Conservation (phyloP, 495 filamentous ascomycete species). For the Sabuloglossum arenarium region DNA sequence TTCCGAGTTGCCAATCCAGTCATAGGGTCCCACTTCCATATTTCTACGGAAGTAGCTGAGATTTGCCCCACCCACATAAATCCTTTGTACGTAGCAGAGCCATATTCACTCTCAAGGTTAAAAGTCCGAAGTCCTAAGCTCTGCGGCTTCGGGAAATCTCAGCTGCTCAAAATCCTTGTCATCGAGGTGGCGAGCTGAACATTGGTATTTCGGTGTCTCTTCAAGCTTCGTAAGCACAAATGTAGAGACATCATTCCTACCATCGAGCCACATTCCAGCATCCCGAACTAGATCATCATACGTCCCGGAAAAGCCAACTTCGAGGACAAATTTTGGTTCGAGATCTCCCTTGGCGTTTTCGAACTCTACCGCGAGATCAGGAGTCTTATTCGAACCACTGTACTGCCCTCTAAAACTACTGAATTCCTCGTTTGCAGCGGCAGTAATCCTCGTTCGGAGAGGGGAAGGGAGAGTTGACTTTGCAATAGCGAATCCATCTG, state of each 20-base stretch:
- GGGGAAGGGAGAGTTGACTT: too few relatives aligned
- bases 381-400: too few relatives aligned
- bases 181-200: background rate
- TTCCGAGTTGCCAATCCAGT: background rate
- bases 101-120: background rate
- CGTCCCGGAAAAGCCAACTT: too few relatives aligned
- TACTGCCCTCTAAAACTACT: too few relatives aligned
- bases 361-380: too few relatives aligned
- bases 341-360: too few relatives aligned
- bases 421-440: too few relatives aligned
- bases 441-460: too few relatives aligned
- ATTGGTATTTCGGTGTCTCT: slow-evolving; percentile 1
- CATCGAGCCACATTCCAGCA: slow-evolving; percentile 1
- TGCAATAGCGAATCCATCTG: background rate
- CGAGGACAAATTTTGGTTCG: too few relatives aligned
- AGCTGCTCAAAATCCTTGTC: slow-evolving; percentile 1
- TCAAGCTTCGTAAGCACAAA: background rate
- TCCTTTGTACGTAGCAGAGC: background rate
- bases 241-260: background rate
- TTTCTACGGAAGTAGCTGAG: background rate
- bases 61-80: background rate
- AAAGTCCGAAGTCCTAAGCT: slow-evolving; percentile 1
- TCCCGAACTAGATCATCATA: too few relatives aligned
- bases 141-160: background rate
- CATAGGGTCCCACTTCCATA: background rate